A percentile compares a stretch with the other conserved stretches of the same genome.
Evolutionary conservation across 345 rosid genomes (phyloP).

Genomic region (Gossypioides kirkii): DNA sequence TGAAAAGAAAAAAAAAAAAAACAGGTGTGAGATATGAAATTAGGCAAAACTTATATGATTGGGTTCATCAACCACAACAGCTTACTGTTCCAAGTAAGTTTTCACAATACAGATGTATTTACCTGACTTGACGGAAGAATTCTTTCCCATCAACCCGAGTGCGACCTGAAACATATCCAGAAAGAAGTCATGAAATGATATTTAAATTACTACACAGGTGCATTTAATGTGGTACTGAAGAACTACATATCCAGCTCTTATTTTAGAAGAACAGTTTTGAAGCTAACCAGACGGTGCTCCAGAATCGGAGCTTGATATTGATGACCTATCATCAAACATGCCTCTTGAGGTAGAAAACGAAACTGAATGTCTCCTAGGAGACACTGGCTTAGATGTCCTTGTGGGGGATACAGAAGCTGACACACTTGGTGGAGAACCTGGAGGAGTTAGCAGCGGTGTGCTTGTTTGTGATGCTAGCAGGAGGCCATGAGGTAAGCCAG

Average conservation of each 20-base stretch:
- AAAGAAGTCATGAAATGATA: neutral
- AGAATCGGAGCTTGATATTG: conserved; percentile 48
- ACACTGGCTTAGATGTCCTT: conserved; percentile 62
- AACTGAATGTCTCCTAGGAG: conserved; percentile 72
- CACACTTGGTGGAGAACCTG: conserved; percentile 68
- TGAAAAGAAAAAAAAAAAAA: conserved; percentile 11
- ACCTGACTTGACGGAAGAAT: conserved; percentile 98
- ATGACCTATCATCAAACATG: conserved; percentile 66
- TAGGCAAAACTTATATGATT: neutral
- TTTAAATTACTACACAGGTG: neutral
- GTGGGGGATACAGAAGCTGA: conserved; percentile 84
- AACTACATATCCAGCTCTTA: conserved; percentile 3
- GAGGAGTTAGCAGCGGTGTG: conserved; percentile 82
- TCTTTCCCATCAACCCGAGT: conserved; percentile 93
- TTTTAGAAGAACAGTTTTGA: conserved; percentile 3
- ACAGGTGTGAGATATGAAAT: neutral
- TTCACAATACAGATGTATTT: conserved; percentile 9
- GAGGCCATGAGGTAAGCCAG: conserved; percentile 16
- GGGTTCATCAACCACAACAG: neutral
- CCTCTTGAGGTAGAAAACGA: conserved; percentile 77
- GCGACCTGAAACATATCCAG: conserved; percentile 42
- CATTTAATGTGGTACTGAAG: neutral
- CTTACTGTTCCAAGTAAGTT: neutral
- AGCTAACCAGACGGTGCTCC: conserved; percentile 61
- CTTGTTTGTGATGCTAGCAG: conserved; percentile 56